phyloP scores from a whole-genome alignment of 257 asterid species.

The Asclepias syriaca region DNA sequence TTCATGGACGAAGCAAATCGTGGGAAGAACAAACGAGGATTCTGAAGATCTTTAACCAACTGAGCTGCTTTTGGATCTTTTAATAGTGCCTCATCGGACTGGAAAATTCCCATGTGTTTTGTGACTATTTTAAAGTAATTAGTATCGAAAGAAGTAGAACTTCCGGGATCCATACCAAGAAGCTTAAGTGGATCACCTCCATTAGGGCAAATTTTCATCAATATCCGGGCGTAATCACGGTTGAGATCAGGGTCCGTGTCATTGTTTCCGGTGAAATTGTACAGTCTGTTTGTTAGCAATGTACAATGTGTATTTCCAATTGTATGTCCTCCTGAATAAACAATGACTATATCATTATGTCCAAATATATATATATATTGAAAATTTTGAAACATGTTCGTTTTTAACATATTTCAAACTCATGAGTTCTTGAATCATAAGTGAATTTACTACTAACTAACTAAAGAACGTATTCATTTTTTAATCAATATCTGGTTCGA shows the following conservation, averaged over 20 bases:
- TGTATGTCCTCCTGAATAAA: slow-evolving; percentile 39
- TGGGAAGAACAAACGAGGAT: background rate
- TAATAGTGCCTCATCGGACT: slow-evolving; percentile 40
- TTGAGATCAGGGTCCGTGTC: slow-evolving; percentile 46
- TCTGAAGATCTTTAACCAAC: slow-evolving; percentile 23
- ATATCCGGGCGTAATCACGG: slow-evolving; percentile 23
- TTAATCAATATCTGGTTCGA: no score
- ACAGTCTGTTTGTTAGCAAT: slow-evolving; percentile 36
- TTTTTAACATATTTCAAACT: no score
- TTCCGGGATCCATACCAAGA: slow-evolving; percentile 43
- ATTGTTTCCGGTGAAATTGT: slow-evolving; percentile 41
- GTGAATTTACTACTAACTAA: no score
- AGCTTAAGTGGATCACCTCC: slow-evolving; percentile 21
- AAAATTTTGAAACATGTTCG: no score
- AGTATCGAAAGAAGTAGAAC: slow-evolving; percentile 28
- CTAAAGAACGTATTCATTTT: no score
- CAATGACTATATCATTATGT: no score
- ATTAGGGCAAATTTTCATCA: slow-evolving; percentile 41
- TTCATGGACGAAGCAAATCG: slow-evolving; percentile 42
- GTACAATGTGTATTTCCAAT: slow-evolving; percentile 40
- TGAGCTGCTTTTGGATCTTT: slow-evolving; percentile 23
- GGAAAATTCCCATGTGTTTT: slow-evolving; percentile 29
- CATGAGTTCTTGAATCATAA: no score
- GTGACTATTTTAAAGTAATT: slow-evolving; percentile 27
- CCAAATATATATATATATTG: no score